Evolutionary conservation across 768 basidiomycete genomes (phyloP), one percentile per base, ranked within the genome.

Genomic region (Erythrobasidium yunnanense): DNA sequence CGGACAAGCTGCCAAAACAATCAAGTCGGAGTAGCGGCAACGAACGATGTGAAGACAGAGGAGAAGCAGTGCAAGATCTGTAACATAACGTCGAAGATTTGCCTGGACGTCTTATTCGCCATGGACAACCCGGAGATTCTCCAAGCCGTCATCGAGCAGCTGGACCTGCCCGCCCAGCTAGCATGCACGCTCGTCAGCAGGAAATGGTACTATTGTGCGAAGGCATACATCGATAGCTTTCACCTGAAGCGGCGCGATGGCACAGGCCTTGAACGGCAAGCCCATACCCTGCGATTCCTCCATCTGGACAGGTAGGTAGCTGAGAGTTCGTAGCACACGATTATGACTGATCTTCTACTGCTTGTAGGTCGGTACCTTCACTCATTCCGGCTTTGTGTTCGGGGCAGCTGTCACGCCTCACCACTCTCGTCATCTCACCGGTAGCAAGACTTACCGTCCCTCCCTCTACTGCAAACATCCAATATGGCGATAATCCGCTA

Each of bases 101-200:
- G n/a, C n/a, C n/a, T n/a, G n/a, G n/a, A n/a, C 29, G 18, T 11
- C 15, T 5, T n/a, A 58, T 46, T n/a, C 15, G 32, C 56, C 38
- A 38, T 58, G 56, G 33, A 42, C 34, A 42, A 22, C 23, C 56
- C 56, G 22, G 38, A 46, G 23, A 58, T 58, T 5, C 22, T 58
- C 56, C 38, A 46, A 22, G 23, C 17, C 2, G 17, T 58, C 42
- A 15, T 8, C 23, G 5, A 3, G 49, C 49, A 63, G 60, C 47
- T 63, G 15, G 47, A 46, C 6, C 60, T 63, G 27, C 7, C 11
- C 22, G 29, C 47, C n/a, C 47, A 5, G 60, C 46, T 63, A 30
- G 46, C 46, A 49, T 63, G 60, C 47, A 63, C 60, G 2, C 45
- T 51, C 7, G 60, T 63, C 7, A 23, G n/a, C 42, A 45, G 25